Base-by-base conservation (phyloP, 495 filamentous ascomycete genomes). In the Neurospora cerealis region DNA sequence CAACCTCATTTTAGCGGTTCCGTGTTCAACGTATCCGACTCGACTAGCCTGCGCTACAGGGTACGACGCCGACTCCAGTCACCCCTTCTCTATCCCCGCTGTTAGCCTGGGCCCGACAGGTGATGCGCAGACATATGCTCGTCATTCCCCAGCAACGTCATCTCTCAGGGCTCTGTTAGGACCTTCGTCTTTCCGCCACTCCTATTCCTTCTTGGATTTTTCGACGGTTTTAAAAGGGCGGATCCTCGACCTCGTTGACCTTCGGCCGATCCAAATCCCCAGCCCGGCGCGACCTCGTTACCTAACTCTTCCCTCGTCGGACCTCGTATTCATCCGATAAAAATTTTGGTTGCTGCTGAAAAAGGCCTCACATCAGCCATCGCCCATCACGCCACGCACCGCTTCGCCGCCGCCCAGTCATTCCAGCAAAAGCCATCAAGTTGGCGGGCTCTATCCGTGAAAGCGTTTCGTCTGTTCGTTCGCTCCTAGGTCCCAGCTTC, bases 381-480 rank as follows among this genome's bases (percentile, higher is more conserved):
- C 28, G 54, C 54, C 48, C 13, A 66, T 66, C 13, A 66, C 54
- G 54, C 28, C 54, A 66, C 54, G 28, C 15, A 34, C 54, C 54
- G 54, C 28, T 34, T 17, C 3, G 54, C 28, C 54, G 24, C 48
- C 48, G 24, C 13, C n/a, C 48, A 66, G 15, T 66, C 54, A 62
- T 32, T 66, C 54, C 28, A 66, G 32, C 54, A 34, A 74, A 78
- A 74, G 89, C 79, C 89, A 91, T 88, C 95, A 98, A 97, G 91
- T 97, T 99, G 96, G 96, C 96, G 94, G 95, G 92, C 86, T 87
- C 90, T 89, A 90, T 84, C 83, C 87, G 86, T 83, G 83, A 86
- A 82, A 84, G 89, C 87, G 91, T 93, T 84, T 93, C 93, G 80
- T 93, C 93, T 87, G 85, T 91, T 80, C 92, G 93, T 88, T 95